phyloP scores from a whole-genome alignment of 2,329 filamentous ascomycete genomes.

The Arthrinium puccinioides region DNA sequence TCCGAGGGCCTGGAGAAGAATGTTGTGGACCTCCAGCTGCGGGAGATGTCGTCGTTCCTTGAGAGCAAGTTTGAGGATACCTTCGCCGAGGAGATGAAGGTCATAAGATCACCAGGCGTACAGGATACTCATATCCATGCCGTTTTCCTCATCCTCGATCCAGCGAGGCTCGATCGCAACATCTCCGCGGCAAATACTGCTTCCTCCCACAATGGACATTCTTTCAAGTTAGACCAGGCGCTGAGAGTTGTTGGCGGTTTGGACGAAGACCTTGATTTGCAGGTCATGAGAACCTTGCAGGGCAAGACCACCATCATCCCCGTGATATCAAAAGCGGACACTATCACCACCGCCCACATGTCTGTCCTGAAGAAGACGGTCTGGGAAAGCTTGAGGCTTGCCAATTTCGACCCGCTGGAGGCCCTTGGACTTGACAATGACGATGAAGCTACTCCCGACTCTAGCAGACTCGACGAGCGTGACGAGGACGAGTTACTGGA shows the following conservation, averaged over 20 bases:
- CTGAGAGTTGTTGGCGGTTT: slow-evolving; percentile 56
- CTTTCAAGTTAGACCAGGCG: slow-evolving; percentile 39
- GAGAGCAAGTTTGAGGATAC: slow-evolving; percentile 99
- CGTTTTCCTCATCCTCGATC: slow-evolving; percentile 87
- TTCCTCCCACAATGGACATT: slow-evolving; percentile 37
- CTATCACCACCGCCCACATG: slow-evolving; percentile 94
- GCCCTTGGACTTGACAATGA: slow-evolving; percentile 76
- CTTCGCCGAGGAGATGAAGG: slow-evolving; percentile 95
- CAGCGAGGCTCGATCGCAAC: slow-evolving; percentile 75
- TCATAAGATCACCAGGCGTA: slow-evolving; percentile 83
- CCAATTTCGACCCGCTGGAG: slow-evolving; percentile 82
- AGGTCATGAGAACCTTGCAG: slow-evolving; percentile 79
- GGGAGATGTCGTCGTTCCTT: slow-evolving; percentile 84
- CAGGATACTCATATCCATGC: slow-evolving; percentile 97
- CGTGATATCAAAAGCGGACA: slow-evolving; percentile 93
- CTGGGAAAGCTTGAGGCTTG: slow-evolving; percentile 78
- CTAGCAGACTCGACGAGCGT: slow-evolving; percentile 48
- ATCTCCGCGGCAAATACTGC: slow-evolving; percentile 58
- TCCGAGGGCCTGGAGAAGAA: slow-evolving; percentile 93
- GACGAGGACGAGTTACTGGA: slow-evolving; percentile 42
- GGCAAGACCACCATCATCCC: slow-evolving; percentile 94
- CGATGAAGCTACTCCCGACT: slow-evolving; percentile 45
- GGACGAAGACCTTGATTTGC: slow-evolving; percentile 84
- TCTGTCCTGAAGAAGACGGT: slow-evolving; percentile 82
- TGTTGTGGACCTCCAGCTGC: slow-evolving; percentile 86